Evolutionary conservation across 1,139 yeast genomes (phyloP), one percentile per base, ranked within the genome.

Genomic region (Kurtzmaniella quercitrusa): DNA sequence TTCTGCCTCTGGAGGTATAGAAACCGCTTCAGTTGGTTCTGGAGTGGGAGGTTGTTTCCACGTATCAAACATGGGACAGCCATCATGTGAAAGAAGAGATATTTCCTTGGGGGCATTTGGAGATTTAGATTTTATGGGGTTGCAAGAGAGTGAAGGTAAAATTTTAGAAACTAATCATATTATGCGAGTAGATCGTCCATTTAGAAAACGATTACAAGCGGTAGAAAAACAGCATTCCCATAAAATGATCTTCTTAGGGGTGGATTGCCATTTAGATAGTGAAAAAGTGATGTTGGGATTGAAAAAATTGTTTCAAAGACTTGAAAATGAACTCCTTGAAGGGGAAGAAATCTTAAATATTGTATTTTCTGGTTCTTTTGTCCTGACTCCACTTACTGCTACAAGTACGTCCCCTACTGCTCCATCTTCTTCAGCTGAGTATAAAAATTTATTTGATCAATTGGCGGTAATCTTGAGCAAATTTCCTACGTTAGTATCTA

Each of bases 71-170:
- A 72, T 91, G 43, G 87, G 87, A 1, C 96, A 89, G 48, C 98
- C 98, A 1, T 91, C 95, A 0, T 85, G 90, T 2, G 98, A 93
- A 59, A 71, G 78, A 51, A 70, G 98, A 47, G 82, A 76, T 14
- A 60, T 57, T 1, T 73, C 94, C 0, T 59, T 82, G 44, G 91
- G 83, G 36, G 82, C 83, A 1, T 83, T 81, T 49, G 97, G 96
- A 1, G 77, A 85, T 53, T 58, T 88, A 19, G 98, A 93, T 59
- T 83, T 89, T 52, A 68, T 86, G 56, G 93, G 95, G 1, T 70
- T 85, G n/a, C 66, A 69, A 40, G 68, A 68, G 47, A 66, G 68
- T 19, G 62, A 70, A 25, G 48, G 47, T 46, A 63, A 70, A 11
- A 41, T 46, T 5, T 55, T 52, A 12, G 65, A 58, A 40, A 53